Evolutionary conservation across 2,329 filamentous ascomycete species (phyloP).

Genomic region (Lachnellula arida): DNA sequence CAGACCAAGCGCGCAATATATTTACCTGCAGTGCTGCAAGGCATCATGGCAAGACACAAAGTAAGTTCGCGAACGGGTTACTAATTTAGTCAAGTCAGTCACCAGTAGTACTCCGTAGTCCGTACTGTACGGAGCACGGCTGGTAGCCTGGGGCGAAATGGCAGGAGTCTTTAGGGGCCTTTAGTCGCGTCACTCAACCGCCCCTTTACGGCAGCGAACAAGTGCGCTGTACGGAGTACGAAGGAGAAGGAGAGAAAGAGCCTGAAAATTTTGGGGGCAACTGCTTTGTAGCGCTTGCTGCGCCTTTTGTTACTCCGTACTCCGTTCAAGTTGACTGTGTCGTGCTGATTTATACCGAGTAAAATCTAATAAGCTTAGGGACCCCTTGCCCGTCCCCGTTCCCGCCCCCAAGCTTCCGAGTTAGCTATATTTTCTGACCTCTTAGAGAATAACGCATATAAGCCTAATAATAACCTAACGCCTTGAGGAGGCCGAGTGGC

Average conservation of each 20-base stretch:
- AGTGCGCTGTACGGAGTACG: no score
- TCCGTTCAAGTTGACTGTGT: no score
- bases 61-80: neutral
- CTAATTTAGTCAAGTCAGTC: neutral
- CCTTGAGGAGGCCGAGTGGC: neutral
- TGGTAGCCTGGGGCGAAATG: neutral
- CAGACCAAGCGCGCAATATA: conserved; percentile 17
- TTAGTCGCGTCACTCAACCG: neutral
- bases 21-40: conserved; percentile 15
- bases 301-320: no score
- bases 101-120: no score
- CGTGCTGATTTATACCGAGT: no score
- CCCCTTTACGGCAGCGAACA: neutral
- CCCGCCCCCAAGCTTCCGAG: no score
- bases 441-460: neutral
- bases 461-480: neutral
- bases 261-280: no score
- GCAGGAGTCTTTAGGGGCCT: neutral
- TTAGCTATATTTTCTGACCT: no score
- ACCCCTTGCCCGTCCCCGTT: no score
- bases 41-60: conserved; percentile 14
- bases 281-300: no score
- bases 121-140: neutral
- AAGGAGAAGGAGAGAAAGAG: no score
- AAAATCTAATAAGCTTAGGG: no score